phyloP scores from a whole-genome alignment of 2,329 filamentous ascomycete genomes.

The Pyrenochaeta sp. region DNA sequence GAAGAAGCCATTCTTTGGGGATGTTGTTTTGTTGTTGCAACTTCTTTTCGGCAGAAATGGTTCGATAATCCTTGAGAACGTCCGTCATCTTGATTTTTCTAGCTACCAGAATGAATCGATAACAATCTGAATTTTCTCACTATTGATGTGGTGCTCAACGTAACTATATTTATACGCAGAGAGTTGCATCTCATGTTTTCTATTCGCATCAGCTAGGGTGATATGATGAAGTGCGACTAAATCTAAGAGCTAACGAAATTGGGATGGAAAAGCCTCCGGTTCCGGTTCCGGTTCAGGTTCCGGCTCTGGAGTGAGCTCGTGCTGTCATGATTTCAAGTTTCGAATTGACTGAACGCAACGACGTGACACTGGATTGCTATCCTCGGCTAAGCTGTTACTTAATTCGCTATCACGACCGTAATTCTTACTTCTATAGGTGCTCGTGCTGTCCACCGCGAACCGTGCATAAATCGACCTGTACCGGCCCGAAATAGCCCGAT shows the following conservation, averaged over 20 bases:
- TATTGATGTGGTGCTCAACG: neutral
- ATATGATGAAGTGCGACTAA: neutral
- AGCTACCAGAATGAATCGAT: neutral
- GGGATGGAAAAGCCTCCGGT: neutral
- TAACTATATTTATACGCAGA: neutral
- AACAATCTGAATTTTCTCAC: neutral
- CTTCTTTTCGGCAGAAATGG: neutral
- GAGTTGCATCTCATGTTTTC: neutral
- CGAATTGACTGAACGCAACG: neutral
- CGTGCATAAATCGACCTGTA: neutral
- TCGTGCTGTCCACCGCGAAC: neutral
- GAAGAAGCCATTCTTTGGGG: conserved; percentile 53
- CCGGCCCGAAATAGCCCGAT: neutral
- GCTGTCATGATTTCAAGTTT: neutral
- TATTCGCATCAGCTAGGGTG: neutral
- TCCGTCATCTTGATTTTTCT: neutral
- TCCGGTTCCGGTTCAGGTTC: neutral
- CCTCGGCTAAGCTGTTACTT: neutral
- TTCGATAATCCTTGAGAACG: neutral
- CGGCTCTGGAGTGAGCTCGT: neutral
- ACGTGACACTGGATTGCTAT: neutral
- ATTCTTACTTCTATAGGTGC: neutral
- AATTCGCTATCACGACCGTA: neutral
- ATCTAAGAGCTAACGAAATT: neutral
- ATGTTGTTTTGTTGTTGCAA: conserved; percentile 28